These are phyloP conservation scores for Neurospora tetraspora DNA, from an alignment of 495 filamentous ascomycete genomes.

Conservation along the genomic window DNA sequence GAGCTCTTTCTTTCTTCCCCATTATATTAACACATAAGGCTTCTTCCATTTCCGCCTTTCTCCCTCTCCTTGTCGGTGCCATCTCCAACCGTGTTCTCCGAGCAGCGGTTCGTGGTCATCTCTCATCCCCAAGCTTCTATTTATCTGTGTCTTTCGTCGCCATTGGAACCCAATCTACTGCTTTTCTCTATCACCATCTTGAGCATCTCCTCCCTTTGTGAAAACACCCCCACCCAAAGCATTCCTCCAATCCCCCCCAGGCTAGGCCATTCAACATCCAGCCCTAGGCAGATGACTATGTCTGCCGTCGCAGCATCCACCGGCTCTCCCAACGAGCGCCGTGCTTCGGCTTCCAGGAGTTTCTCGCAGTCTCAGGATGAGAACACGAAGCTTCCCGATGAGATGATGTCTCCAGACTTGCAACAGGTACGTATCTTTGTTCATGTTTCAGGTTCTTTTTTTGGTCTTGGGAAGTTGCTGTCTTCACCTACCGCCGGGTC, in stretches of 20 bases:
- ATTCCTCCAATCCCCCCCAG: conserved; percentile 1
- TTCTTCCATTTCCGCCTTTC: neutral
- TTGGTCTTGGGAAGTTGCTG: neutral
- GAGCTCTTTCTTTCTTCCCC: neutral
- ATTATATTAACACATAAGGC: neutral
- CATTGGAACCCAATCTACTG: conserved; percentile 12
- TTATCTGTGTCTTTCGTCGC: neutral
- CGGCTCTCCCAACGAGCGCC: conserved; percentile 40
- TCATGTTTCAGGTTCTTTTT: neutral
- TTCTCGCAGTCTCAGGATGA: conserved; percentile 28
- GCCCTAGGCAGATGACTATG: conserved; percentile 26
- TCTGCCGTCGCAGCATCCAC: conserved; percentile 30
- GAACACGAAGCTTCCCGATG: conserved; percentile 25
- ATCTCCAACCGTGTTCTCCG: neutral
- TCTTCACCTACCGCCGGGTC: neutral
- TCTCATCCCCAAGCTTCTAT: neutral
- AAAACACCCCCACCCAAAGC: conserved; percentile 1
- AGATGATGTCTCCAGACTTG: neutral
- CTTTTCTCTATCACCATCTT: conserved; percentile 17
- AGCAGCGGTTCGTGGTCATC: neutral
- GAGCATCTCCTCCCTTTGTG: conserved; percentile 18
- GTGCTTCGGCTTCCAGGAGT: conserved; percentile 23
- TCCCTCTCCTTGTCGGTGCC: neutral
- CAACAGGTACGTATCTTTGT: neutral
- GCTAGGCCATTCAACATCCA: conserved; percentile 1